Evolutionary conservation across 108 stramenopile genomes (phyloP).

Genomic region (Fistulifera pelliculosa): DNA sequence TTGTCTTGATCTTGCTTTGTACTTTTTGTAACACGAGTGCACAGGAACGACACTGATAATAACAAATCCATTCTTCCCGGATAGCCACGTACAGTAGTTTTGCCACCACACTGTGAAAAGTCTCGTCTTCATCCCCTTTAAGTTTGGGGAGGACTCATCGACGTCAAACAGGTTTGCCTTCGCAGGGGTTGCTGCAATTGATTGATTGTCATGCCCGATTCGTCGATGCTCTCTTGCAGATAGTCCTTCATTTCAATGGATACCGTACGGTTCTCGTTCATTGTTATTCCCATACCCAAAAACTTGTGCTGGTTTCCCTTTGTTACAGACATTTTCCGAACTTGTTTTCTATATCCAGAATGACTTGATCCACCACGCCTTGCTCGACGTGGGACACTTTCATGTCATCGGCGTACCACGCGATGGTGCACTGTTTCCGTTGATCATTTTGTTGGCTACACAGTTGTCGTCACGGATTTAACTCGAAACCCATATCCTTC

Average conservation of each 20-base stretch:
- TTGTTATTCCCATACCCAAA: constrained; percentile 18
- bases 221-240: constrained; percentile 14
- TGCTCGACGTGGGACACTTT: constrained; percentile 28
- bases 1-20: constrained; percentile 40
- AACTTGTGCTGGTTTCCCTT: constrained; percentile 30
- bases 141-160: constrained; percentile 5
- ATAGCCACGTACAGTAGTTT: constrained; percentile 24
- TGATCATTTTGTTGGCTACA: constrained; percentile 30
- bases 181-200: constrained; percentile 22
- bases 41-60: constrained; percentile 36
- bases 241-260: constrained; percentile 22
- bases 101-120: constrained; percentile 4
- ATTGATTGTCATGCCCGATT: neutral
- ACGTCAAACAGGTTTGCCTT: constrained; percentile 24
- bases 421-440: constrained; percentile 28
- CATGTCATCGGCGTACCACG: constrained; percentile 45
- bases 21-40: constrained; percentile 30
- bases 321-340: constrained; percentile 8
- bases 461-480: constrained; percentile 47
- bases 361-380: constrained; percentile 12
- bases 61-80: constrained; percentile 31
- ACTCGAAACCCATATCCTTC: constrained; percentile 24
- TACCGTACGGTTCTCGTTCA: constrained; percentile 4
- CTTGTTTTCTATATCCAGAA: neutral
- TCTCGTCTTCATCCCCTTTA: neutral